Conservation (phyloP, 345 rosid genomes). For the Camelina neglecta region DNA sequence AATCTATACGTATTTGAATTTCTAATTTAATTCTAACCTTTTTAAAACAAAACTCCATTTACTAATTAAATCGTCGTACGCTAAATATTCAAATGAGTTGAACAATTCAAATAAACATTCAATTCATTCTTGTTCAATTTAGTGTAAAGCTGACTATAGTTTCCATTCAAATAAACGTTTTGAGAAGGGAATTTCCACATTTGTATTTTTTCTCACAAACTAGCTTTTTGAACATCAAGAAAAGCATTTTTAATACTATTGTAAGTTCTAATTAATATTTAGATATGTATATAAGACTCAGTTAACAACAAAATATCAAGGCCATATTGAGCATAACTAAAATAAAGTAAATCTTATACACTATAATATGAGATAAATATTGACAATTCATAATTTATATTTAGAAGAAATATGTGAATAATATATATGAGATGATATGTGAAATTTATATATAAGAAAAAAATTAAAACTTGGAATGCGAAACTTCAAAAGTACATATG, state of each 20-base stretch:
- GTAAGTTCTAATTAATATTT: no score
- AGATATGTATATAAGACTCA: no score
- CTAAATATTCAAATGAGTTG: slow-evolving; percentile 20
- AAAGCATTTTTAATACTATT: slow-evolving; percentile 10
- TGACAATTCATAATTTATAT: no score
- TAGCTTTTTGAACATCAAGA: slow-evolving; percentile 2
- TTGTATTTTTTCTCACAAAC: neutral
- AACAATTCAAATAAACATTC: neutral
- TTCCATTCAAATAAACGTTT: slow-evolving; percentile 15
- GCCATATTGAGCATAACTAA: no score
- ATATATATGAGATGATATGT: no score
- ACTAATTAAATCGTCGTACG: neutral
- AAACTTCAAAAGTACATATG: no score
- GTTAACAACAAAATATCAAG: no score
- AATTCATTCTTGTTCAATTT: slow-evolving; percentile 3
- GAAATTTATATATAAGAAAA: no score
- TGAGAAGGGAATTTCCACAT: neutral
- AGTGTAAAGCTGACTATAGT: slow-evolving; percentile 10
- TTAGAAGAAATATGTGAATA: no score
- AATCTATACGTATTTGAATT: neutral
- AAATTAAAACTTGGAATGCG: no score
- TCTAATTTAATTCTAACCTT: neutral
- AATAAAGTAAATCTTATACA: no score
- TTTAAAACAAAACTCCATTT: neutral
- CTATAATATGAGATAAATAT: no score